Conservation (phyloP, 2,329 filamentous ascomycete species). For the Fusarium nanum region DNA sequence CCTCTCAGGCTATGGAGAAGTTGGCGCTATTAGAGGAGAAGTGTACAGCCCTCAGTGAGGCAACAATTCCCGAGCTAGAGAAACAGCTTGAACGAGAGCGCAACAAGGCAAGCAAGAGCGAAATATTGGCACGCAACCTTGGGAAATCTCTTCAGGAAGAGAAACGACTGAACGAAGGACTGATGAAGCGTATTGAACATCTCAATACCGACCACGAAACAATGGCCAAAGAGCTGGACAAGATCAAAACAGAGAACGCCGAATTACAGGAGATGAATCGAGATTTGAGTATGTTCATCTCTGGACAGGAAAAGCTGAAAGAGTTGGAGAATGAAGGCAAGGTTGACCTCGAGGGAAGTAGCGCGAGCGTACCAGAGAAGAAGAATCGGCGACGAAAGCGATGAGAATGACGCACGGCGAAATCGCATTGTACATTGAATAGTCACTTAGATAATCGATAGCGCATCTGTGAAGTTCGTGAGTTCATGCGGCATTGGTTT, state of each 20-base stretch:
- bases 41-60: conserved; percentile 59
- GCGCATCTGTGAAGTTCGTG: not conserved
- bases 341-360: conserved; percentile 76
- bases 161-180: conserved; percentile 81
- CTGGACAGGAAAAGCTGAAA: conserved; percentile 82
- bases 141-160: conserved; percentile 85
- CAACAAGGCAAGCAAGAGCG: conserved; percentile 75
- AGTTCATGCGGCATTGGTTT: not conserved
- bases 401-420: not conserved
- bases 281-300: conserved; percentile 89
- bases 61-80: conserved; percentile 76
- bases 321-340: conserved; percentile 72
- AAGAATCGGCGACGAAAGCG: conserved; percentile 64
- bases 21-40: conserved; percentile 63
- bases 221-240: conserved; percentile 67
- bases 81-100: conserved; percentile 77
- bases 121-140: conserved; percentile 79
- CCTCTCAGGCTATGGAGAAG: conserved; percentile 61
- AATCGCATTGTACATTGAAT: not conserved
- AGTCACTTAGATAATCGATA: not conserved
- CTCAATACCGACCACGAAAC: conserved; percentile 71
- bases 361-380: conserved; percentile 72
- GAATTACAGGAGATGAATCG: conserved; percentile 88
- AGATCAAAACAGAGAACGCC: conserved; percentile 70
- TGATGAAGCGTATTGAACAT: conserved; percentile 85